Base-by-base conservation (phyloP, 345 rosid genomes). In the Syzygium grande region DNA sequence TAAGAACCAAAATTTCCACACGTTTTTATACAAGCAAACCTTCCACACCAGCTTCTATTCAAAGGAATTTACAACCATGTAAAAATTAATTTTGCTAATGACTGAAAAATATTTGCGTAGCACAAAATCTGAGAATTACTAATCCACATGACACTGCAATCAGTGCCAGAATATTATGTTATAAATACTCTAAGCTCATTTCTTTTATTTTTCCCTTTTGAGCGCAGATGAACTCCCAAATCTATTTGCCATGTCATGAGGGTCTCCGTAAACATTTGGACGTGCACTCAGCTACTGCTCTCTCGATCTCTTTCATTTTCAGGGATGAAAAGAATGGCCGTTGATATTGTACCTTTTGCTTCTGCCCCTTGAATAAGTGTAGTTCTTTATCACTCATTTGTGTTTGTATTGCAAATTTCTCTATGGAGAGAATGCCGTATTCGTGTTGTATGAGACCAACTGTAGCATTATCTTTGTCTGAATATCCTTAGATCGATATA, bases 101-200 rank as follows among this genome's bases (percentile, higher is more conserved):
- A 43, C 46, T 43, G 46, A 43, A 43, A 43, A 43, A 5, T 43
- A 43, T 43, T 43, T 43, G 5, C 46, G 46, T 43, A 43, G 46
- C 7, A 43, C 7, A 7, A 43, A 43, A 43, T 43, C 46, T 43
- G 6, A 27, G 3, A 5, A 27, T 27, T 34, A 27, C 0, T 27
- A 61, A 12, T 61, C 0, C 0, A 4, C 16, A 27, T 61, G 68
- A 61, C 5, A 61, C 9, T 30, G 3, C 9, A 1, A 27, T n/a
- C 6, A 61, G 1, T 61, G 0, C 5, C 1, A 0, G 3, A 63
- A 63, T 29, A 0, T 6, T 12, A 12, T 61, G 9, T 61, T 12
- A 12, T 12, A 61, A 7, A 61, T 61, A 5, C 5, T 27, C 9
- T 61, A 12, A 27, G 7, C 68, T 61, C 34, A 12, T 27, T 27